These are phyloP conservation scores for Teunomyces cretensis DNA, from an alignment of 805 yeast genomes.

Conservation along the genomic window DNA sequence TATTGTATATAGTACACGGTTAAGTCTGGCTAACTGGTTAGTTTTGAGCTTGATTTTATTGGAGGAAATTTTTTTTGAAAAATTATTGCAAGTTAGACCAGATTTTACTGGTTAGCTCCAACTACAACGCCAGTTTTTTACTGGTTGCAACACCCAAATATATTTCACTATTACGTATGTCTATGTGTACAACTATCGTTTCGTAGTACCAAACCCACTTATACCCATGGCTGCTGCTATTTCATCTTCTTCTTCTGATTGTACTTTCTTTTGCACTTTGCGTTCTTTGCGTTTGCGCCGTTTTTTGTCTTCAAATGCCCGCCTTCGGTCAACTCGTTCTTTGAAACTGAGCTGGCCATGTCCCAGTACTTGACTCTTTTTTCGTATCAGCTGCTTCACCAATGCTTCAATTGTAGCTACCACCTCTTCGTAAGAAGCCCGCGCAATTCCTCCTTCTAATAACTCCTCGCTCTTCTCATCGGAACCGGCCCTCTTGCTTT, in stretches of 20 bases:
- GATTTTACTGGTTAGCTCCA: not conserved
- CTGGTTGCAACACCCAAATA: not conserved
- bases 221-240: constrained; percentile 55
- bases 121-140: not conserved
- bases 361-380: constrained; percentile 7
- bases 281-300: constrained; percentile 24
- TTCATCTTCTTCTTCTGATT: constrained; percentile 24
- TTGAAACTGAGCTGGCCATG: constrained; percentile 29
- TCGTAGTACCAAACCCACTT: constrained; percentile 51
- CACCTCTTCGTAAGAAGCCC: constrained; percentile 37
- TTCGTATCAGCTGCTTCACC: constrained; percentile 23
- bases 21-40: constrained; percentile 6
- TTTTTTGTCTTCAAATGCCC: constrained; percentile 35
- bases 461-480: constrained; percentile 11
- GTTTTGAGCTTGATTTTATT: constrained; percentile 23
- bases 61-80: constrained; percentile 15
- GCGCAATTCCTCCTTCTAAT: constrained; percentile 35
- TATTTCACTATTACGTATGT: too few species aligned
- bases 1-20: constrained; percentile 6
- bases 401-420: constrained; percentile 26
- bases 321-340: constrained; percentile 41
- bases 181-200: constrained; percentile 12
- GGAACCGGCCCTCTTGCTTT: constrained; percentile 7
- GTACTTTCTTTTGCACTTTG: constrained; percentile 18
- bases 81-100: constrained; percentile 6